Percentiles rank a stretch among this genome's conserved stretches.
Conservation (phyloP, 2,329 filamentous ascomycete species). For the Trichoderma sp. region DNA sequence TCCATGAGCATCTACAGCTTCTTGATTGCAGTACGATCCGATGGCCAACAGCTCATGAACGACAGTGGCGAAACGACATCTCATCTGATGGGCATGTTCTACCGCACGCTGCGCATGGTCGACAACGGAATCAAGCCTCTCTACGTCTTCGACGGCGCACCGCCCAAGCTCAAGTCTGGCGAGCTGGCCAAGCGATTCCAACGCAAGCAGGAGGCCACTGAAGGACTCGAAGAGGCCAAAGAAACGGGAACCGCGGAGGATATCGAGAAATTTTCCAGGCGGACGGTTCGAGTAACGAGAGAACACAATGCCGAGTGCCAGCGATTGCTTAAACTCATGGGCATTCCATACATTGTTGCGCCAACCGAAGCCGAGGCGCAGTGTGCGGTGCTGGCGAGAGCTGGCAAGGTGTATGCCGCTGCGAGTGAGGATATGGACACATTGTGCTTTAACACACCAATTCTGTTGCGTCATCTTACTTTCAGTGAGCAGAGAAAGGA, state of each 20-base stretch:
- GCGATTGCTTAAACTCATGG: constrained; percentile 88
- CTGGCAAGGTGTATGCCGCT: constrained; percentile 94
- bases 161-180: constrained; percentile 95
- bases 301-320: constrained; percentile 98
- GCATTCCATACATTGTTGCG: constrained; percentile 90
- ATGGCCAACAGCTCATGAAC: constrained; percentile 93
- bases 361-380: constrained; percentile 98
- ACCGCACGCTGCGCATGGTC: constrained; percentile 95
- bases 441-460: constrained; percentile 89
- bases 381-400: constrained; percentile 84
- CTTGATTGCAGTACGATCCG: constrained; percentile 93
- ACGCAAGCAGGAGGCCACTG: constrained; percentile 88
- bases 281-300: constrained; percentile 91
- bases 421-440: constrained; percentile 99
- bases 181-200: constrained; percentile 96
- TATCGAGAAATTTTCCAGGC: constrained; percentile 94
- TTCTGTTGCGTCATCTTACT: constrained; percentile 87
- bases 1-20: constrained; percentile 99
- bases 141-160: constrained; percentile 96
- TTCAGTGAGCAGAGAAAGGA: constrained; percentile 98
- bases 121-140: constrained; percentile 99
- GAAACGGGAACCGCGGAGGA: constrained; percentile 96
- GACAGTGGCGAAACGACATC: constrained; percentile 96
- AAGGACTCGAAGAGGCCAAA: constrained; percentile 90
- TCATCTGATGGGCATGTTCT: constrained; percentile 99